Base-by-base conservation (phyloP, 176 grass and related monocot genomes). In the Saccharum officinarum region DNA sequence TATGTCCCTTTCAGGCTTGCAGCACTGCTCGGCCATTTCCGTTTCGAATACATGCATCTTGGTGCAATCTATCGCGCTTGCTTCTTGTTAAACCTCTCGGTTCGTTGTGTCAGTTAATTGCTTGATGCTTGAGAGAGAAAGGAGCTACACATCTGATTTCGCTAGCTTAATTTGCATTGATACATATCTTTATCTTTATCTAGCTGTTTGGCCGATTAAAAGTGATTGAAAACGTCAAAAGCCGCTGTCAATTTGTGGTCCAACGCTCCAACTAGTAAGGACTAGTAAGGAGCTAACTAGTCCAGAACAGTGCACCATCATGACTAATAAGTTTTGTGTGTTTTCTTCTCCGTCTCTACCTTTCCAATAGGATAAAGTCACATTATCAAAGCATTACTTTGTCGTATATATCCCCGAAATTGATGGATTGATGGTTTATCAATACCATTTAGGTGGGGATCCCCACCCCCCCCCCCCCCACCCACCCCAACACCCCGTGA, bases 181-280 rank as follows among this genome's bases (percentile, higher is more conserved):
- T 60, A 60, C 22, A 5, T 67, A 31, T 45, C 50, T 22, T 13
- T 14, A 25, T 59, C 23, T 60, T 14, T 36, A 25, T n/a, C 6
- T 17, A 23, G 22, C 22, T 28, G 2, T 13, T 66, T 46, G 60
- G 15, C 18, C 5, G 40, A 67, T 49, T 46, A 68, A 6, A 28
- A 71, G 71, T 77, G 17, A 23, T 4, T 2, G 31, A 40, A 73
- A 71, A 44, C 45, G 37, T 82, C 20, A 54, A 37, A 73, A 15
- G 12, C 7, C 52, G 78, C 54, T 33, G 41, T 55, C 55, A 81
- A 68, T 57, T 75, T 54, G 31, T n/a, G 77, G 44, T 81, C 70
- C 70, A 87, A 79, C 33, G 52, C 42, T 49, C 71, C 71, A 49
- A 49, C 42, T 73, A 17, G 23, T 17, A 38, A 22, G n/a, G 69